These are phyloP conservation scores for Nakazawaea laoshanensis DNA, from an alignment of 805 yeast species.

Conservation along the genomic window DNA sequence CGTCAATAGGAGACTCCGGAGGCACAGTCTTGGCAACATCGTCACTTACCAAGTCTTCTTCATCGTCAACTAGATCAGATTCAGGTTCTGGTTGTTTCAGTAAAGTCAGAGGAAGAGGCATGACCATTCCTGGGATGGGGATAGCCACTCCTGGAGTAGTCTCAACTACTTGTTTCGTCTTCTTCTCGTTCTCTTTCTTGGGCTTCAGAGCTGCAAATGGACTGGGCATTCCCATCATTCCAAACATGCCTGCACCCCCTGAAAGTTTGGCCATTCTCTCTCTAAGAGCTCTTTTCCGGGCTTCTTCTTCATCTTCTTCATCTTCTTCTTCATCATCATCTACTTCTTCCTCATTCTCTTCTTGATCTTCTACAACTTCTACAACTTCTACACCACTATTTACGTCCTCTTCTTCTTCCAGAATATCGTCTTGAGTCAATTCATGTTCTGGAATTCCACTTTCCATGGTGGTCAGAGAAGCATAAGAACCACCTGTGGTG, in stretches of 20 bases:
- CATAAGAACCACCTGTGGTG: slow-evolving; percentile 12
- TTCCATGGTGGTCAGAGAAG: slow-evolving; percentile 11
- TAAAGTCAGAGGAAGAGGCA: slow-evolving; percentile 11
- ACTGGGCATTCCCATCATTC: slow-evolving; percentile 53
- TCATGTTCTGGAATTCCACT: slow-evolving; percentile 11
- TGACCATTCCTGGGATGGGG: slow-evolving; percentile 4
- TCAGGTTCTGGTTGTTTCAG: slow-evolving; percentile 6
- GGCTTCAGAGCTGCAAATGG: slow-evolving; percentile 18
- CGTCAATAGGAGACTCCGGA: neutral
- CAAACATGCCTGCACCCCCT: slow-evolving; percentile 76
- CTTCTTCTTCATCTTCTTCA: slow-evolving; percentile 69
- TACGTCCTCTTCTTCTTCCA: slow-evolving; percentile 20
- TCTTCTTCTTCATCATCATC: slow-evolving; percentile 44
- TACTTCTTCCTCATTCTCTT: slow-evolving; percentile 35
- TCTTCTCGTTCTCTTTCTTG: slow-evolving; percentile 21
- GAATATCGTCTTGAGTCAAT: slow-evolving; percentile 15
- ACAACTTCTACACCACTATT: slow-evolving; percentile 22
- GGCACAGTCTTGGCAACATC: neutral
- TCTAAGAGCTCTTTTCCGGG: slow-evolving; percentile 65
- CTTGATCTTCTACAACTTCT: slow-evolving; percentile 20
- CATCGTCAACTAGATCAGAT: slow-evolving; percentile 1
- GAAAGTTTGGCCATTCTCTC: slow-evolving; percentile 96
- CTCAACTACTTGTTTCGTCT: slow-evolving; percentile 15
- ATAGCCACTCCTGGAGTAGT: slow-evolving; percentile 8
- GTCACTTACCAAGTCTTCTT: neutral